These are phyloP conservation scores for Allomyces macrogynus DNA, from an alignment of 192 early-diverging fungal genomes.

Conservation along the genomic window DNA sequence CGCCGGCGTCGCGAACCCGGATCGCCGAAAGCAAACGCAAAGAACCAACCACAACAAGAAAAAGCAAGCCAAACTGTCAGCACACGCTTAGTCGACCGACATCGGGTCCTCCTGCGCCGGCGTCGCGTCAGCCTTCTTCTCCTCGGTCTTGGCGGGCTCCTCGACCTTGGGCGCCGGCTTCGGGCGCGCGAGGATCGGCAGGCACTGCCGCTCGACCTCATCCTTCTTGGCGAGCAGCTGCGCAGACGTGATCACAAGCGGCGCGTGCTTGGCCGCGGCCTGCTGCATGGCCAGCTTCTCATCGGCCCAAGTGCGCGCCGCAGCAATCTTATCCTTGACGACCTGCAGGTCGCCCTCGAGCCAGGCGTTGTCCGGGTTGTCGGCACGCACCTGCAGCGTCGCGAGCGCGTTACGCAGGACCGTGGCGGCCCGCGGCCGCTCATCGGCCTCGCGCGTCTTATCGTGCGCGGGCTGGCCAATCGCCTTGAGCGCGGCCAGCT, in stretches of 20 bases:
- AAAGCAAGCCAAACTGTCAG: too few relatives aligned
- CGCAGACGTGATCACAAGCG: conserved; percentile 41
- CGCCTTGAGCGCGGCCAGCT: conserved; percentile 56
- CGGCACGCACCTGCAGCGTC: conserved; percentile 32
- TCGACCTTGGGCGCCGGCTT: conserved; percentile 60
- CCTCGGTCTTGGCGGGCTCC: conserved; percentile 16
- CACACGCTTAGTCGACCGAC: too few relatives aligned
- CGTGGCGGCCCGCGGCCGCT: conserved; percentile 60
- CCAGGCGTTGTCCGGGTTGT: conserved; percentile 70
- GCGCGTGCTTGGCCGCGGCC: conserved; percentile 49
- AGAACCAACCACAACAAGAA: too few relatives aligned
- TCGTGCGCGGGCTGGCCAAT: conserved; percentile 60
- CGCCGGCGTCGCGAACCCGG: too few relatives aligned
- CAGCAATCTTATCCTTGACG: conserved; percentile 49
- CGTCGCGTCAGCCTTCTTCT: too few relatives aligned
- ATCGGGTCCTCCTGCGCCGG: too few relatives aligned
- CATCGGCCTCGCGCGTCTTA: conserved; percentile 64
- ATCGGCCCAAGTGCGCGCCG: conserved; percentile 74
- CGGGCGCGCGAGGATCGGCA: conserved; percentile 67
- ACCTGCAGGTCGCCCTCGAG: conserved; percentile 73
- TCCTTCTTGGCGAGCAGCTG: conserved; percentile 62
- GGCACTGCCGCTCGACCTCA: conserved; percentile 43
- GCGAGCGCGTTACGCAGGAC: conserved; percentile 44
- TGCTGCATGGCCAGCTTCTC: conserved; percentile 53
- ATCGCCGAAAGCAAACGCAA: too few relatives aligned